Evolutionary conservation across 805 yeast species (phyloP), one percentile per base, ranked within the genome.

Genomic region (Ogataea corticis): DNA sequence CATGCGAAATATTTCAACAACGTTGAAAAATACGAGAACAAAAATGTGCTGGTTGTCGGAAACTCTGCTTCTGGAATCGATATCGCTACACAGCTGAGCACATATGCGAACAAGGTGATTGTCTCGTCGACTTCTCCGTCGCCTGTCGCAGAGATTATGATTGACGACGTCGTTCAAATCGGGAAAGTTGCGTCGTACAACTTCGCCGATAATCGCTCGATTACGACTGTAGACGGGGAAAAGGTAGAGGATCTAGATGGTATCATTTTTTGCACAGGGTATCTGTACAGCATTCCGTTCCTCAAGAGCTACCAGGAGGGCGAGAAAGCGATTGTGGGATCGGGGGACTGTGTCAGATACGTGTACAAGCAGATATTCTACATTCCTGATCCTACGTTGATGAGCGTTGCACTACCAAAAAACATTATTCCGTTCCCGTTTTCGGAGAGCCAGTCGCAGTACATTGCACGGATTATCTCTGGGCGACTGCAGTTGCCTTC

Each of bases 21-120:
- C 27, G 65, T 66, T 4, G 49, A 51, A 0, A 51, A 56, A 6
- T 76, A 61, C 47, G 62, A 61, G 42, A 66, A 59, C 33, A 58
- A 70, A 48, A 66, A 56, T 7, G 73, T 73, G 7, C 45, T 66
- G 18, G 58, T 66, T 18, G 50, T 66, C 27, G 71, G 71, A 34
- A 63, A 82, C 55, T 80, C 83, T 10, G 85, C 94, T 2, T 81
- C 89, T 25, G 96, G 92, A 21, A 76, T 80, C 15, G 96, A 89
- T 58, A 61, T 66, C 25, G 59, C 68, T 3, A 62, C 67, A 5
- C 70, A 66, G 44, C 42, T 63, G 19, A 52, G 57, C 19, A 63
- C 69, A 1, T 56, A 50, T 17, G 59, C 69, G 2, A 52, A 54
- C n/a, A 49, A 50, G 32, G 63, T 65, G 36, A 44, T 56, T 7